phyloP scores from a whole-genome alignment of 306 rosid species.

The Cucumis melo region DNA sequence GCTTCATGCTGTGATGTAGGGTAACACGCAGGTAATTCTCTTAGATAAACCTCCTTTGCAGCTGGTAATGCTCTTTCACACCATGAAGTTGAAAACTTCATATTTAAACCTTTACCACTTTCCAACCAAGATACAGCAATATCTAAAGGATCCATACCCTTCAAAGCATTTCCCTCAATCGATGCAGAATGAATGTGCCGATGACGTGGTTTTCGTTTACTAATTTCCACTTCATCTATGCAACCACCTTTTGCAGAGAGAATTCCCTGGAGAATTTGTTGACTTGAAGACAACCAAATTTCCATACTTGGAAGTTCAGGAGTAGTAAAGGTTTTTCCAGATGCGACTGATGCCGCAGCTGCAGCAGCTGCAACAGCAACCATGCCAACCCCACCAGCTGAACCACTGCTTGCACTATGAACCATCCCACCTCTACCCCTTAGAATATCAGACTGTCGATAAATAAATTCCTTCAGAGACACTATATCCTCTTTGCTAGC shows the following conservation, averaged over 20 bases:
- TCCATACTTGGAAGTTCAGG: conserved; percentile 82
- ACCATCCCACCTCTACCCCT: conserved; percentile 64
- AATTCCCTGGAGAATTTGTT: conserved; percentile 44
- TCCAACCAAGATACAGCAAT: conserved; percentile 72
- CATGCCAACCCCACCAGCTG: conserved; percentile 81
- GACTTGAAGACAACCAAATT: conserved; percentile 72
- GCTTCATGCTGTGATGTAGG: conserved; percentile 64
- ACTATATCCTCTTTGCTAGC: conserved; percentile 55
- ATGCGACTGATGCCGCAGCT: conserved; percentile 75
- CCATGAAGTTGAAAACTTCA: conserved; percentile 70
- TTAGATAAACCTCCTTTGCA: conserved; percentile 73
- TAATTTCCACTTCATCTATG: conserved; percentile 54
- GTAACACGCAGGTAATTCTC: conserved; percentile 72
- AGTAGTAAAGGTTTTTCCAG: conserved; percentile 48
- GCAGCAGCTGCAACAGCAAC: conserved; percentile 85
- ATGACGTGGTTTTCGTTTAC: conserved; percentile 52
- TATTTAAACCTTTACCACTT: conserved; percentile 56
- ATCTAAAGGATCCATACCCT: conserved; percentile 48
- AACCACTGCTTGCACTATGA: conserved; percentile 47
- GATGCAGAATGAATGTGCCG: conserved; percentile 29
- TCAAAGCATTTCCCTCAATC: conserved; percentile 35
- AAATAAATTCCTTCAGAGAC: conserved; percentile 73
- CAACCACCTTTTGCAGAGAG: conserved; percentile 74
- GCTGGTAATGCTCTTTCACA: conserved; percentile 68
- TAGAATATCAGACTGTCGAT: conserved; percentile 69